Evolutionary conservation across 2,329 filamentous ascomycete genomes (phyloP).

Genomic region (Cladobotryum protrusum): DNA sequence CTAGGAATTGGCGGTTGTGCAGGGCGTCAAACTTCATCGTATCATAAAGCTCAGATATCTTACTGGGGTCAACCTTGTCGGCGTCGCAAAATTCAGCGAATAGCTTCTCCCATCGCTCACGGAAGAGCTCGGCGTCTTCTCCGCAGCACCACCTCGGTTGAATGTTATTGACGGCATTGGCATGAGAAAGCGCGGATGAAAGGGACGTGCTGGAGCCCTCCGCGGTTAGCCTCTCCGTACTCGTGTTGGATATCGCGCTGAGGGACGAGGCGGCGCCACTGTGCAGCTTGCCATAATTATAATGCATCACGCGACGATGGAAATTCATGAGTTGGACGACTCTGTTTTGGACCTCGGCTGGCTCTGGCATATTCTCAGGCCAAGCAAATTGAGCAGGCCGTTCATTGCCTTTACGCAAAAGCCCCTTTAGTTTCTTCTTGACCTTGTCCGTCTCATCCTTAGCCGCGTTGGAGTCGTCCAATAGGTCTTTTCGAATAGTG

Average conservation of each 20-base stretch:
- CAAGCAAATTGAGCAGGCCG: constrained; percentile 96
- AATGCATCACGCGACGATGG: constrained; percentile 87
- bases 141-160: constrained; percentile 94
- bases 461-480: constrained; percentile 96
- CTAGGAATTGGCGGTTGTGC: constrained; percentile 91
- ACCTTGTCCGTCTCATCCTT: constrained; percentile 99
- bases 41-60: constrained; percentile 96
- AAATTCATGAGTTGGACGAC: constrained; percentile 98
- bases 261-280: constrained; percentile 59
- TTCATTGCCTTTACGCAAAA: constrained; percentile 86
- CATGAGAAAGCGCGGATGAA: constrained; percentile 51
- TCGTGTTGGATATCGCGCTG: constrained; percentile 48
- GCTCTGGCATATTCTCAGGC: constrained; percentile 91
- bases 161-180: constrained; percentile 60
- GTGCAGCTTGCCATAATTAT: constrained; percentile 81
- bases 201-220: constrained; percentile 38
- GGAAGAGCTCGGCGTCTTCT: constrained; percentile 90
- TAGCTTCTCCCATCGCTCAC: constrained; percentile 96
- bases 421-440: constrained; percentile 96
- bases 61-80: constrained; percentile 97
- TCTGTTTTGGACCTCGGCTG: constrained; percentile 82
- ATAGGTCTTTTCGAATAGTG: constrained; percentile 82
- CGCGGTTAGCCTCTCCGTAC: constrained; percentile 38
- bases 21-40: constrained; percentile 99
- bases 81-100: constrained; percentile 95